These are phyloP conservation scores for Saccharomycopsis phalli DNA, from an alignment of 1,139 yeast genomes.

Conservation along the genomic window DNA sequence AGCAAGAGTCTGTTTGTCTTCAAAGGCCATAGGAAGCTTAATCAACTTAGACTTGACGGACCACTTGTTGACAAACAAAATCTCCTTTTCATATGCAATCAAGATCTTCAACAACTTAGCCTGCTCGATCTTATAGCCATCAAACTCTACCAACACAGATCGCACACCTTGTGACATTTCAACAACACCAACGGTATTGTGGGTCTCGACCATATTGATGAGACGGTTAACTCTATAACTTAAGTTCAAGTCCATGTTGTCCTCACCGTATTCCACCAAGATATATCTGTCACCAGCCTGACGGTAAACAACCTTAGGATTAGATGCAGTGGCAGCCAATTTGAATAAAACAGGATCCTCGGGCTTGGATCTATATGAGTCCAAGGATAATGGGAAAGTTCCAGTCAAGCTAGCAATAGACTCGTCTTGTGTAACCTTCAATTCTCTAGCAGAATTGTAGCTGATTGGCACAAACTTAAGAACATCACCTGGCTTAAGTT, in stretches of 20 bases:
- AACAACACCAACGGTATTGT: conserved; percentile 66
- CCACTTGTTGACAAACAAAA: conserved; percentile 73
- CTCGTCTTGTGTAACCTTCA: conserved; percentile 53
- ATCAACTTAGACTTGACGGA: conserved; percentile 72
- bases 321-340: conserved; percentile 38
- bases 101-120: conserved; percentile 50
- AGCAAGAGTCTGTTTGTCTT: conserved; percentile 77
- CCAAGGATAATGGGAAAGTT: conserved; percentile 31
- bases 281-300: conserved; percentile 96
- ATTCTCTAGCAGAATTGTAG: conserved; percentile 54
- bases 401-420: conserved; percentile 39
- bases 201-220: conserved; percentile 58
- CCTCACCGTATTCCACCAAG: conserved; percentile 87
- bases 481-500: conserved; percentile 86
- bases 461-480: conserved; percentile 74
- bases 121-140: conserved; percentile 55
- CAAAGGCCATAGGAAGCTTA: conserved; percentile 92
- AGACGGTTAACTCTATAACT: conserved; percentile 79
- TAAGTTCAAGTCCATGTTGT: conserved; percentile 73
- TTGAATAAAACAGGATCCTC: conserved; percentile 54
- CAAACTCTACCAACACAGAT: conserved; percentile 81
- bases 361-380: conserved; percentile 28
- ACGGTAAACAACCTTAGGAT: conserved; percentile 76
- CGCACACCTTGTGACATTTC: conserved; percentile 98
- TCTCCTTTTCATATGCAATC: conserved; percentile 66